These are phyloP conservation scores for Capronia epimyces DNA, from an alignment of 2,329 filamentous ascomycete genomes.

Conservation along the genomic window DNA sequence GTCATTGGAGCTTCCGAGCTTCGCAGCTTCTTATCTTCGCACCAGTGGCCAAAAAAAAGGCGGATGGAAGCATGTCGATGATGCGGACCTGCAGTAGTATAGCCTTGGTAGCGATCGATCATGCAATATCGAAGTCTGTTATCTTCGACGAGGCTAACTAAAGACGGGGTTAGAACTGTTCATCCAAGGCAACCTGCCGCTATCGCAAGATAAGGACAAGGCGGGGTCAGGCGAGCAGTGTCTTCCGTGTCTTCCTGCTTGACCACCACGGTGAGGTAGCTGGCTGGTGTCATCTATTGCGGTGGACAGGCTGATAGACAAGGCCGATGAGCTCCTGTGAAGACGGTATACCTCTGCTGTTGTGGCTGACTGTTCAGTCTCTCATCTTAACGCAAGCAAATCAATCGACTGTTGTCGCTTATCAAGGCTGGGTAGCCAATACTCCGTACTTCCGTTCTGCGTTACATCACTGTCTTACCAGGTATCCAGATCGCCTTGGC, in stretches of 20 bases:
- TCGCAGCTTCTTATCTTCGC: slow-evolving; percentile 3
- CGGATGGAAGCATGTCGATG: background rate
- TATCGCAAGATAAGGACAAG: background rate
- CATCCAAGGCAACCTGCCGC: background rate
- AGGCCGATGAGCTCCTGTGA: no score
- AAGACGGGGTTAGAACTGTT: background rate
- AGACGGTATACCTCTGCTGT: no score
- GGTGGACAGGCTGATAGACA: no score
- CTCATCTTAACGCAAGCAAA: no score
- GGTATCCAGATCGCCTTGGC: no score
- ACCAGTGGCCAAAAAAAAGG: background rate
- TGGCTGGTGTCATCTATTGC: no score
- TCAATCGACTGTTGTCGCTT: no score
- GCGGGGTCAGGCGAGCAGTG: background rate
- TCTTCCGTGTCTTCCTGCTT: background rate
- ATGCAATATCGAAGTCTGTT: background rate
- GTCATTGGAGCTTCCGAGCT: slow-evolving; percentile 7
- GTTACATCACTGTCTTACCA: no score
- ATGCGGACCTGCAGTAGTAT: slow-evolving; percentile 7
- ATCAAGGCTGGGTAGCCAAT: no score
- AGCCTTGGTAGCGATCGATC: background rate
- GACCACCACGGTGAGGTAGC: background rate
- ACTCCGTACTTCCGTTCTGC: no score
- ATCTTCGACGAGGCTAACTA: slow-evolving; percentile 6
- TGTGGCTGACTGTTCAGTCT: no score